Evolutionary conservation across 148 eudicot genomes (phyloP).

Genomic region (Arctostaphylos glauca): DNA sequence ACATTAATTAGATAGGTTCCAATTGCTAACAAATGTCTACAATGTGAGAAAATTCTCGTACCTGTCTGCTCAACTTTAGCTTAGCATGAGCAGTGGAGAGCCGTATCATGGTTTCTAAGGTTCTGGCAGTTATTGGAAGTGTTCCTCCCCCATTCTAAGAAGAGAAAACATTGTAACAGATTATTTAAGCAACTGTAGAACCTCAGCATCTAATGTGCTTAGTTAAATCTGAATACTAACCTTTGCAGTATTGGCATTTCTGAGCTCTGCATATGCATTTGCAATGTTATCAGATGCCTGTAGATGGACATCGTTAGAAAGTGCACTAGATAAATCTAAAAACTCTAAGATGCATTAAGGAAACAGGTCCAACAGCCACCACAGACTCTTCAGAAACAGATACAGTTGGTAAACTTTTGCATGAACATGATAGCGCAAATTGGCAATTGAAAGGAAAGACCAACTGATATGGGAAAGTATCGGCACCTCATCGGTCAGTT

Average conservation of each 20-base stretch:
- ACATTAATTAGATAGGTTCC: background rate
- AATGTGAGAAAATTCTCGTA: constrained; percentile 21
- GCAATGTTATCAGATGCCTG: constrained; percentile 98
- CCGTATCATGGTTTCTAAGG: constrained; percentile 92
- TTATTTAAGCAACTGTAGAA: background rate
- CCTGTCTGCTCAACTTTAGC: constrained; percentile 88
- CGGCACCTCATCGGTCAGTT: constrained; percentile 92
- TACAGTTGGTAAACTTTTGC: constrained; percentile 4
- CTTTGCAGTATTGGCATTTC: constrained; percentile 83
- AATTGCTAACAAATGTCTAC: background rate
- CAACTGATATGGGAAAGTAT: background rate
- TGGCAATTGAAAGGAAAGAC: background rate
- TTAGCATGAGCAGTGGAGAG: constrained; percentile 99
- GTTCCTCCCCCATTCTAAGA: constrained; percentile 86
- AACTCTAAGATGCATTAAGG: background rate
- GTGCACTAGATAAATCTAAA: constrained; percentile 3
- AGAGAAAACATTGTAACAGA: background rate
- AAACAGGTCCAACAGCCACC: background rate
- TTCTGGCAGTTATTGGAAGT: constrained; percentile 98
- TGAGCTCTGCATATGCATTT: constrained; percentile 94
- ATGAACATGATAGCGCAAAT: background rate
- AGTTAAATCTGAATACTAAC: constrained; percentile 27
- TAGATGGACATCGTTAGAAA: constrained; percentile 23
- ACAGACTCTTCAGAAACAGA: background rate
- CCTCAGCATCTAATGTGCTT: background rate